Evolutionary conservation across 2,329 filamentous ascomycete species (phyloP), one percentile per base, ranked within the genome.

Genomic region (Penicillium italicum): DNA sequence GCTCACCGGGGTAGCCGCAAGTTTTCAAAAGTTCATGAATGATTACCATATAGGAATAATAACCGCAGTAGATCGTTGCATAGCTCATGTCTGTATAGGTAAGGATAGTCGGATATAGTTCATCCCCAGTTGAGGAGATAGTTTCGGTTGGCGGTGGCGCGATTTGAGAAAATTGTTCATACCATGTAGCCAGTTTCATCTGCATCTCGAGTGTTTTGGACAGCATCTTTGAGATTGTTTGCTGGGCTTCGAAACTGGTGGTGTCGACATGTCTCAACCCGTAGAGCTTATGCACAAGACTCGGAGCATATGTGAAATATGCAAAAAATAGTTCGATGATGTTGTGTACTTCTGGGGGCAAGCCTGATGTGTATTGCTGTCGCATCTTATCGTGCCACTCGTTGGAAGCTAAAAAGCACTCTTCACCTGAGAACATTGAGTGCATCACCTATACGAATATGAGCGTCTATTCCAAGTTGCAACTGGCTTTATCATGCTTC

Each of bases 31-130:
- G 46, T 42, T 67, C 65, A 38, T 69, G 66, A 5, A 70, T 59
- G 33, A 70, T 58, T 7, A 61, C 55, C 66, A 65, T 69, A 37
- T 63, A 70, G 16, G 68, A 58, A 33, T 66, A 67, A 47, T 68
- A 69, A 20, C 59, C 56, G 37, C 60, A 64, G 30, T 62, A 69
- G 4, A 70, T 60, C 0, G 63, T 56, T 1, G 66, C 65, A 16
- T 57, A 58, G 37, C 58, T 60, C 16, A 66, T 41, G 24, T 67
- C 62, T 4, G 60, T 53, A 33, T 66, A 70, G 1, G 30, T 54
- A 24, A 69, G 54, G 14, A 69, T 57, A 2, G 57, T 50, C 1
- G 66, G 65, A 18, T 58, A 66, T 20, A 67, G 16, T 3, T 31
- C 10, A 42, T 70, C 67, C 2, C 49, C 57, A 5, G 42, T 61